Evolutionary conservation across 768 basidiomycete genomes (phyloP), one percentile per base, ranked within the genome.

Genomic region (Panaeolus papilionaceus): DNA sequence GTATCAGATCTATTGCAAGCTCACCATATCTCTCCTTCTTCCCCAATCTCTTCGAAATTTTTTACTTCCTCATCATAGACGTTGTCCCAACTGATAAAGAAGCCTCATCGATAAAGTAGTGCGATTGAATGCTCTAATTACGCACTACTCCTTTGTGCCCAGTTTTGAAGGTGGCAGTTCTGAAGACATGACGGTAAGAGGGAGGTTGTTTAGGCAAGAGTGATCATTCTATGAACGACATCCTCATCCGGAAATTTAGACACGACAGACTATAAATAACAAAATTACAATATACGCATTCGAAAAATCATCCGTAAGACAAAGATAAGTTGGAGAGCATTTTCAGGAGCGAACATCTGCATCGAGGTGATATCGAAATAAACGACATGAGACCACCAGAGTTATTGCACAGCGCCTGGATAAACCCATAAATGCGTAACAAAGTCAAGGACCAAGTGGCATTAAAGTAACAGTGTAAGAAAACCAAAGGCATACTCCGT

Each of bases 11-110:
- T 33, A 70, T 28, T 38, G 40, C 10, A 1, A 62, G 23, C 85
- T 65, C 69, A 93, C 94, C 94, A 95, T 28, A 93, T 82, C 77
- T 95, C 94, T 40, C 94, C 94, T 76, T 94, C 92, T 73, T 95
- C 92, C 20, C 91, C 90, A 38, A 88, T 87, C 63, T 93, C 94
- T 38, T 87, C 80, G 68, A 93, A 95, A 72, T 92, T 92, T 42
- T 74, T 75, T 38, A 94, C 78, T 73, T 95, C 94, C 47, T 84
- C 81, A 44, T 88, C 80, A 76, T 95, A 95, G 8, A 92, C 89
- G 49, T 81, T 71, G 73, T 95, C 92, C 94, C 94, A 95, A 75
- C 93, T 94, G 70, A 39, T 63, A 40, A 4, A 49, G 40, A 9
- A 11, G 47, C 37, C 14, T 54, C 37, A 51, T 49, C 62, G 38